phyloP scores from a whole-genome alignment of 257 asterid species.

The Solanum bukasovii region DNA sequence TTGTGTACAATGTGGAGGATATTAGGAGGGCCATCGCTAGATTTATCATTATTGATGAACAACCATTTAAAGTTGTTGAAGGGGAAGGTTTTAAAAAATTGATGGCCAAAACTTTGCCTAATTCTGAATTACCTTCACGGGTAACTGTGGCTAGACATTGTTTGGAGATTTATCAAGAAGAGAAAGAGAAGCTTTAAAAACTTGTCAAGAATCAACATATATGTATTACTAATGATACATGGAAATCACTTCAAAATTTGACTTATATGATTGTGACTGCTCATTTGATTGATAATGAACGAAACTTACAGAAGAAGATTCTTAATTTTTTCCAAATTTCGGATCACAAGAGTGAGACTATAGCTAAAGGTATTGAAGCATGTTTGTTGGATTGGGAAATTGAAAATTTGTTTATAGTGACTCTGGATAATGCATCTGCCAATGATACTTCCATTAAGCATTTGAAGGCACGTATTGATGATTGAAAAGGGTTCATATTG shows the following conservation, averaged over 20 bases:
- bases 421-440: no score
- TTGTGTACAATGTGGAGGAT: background rate
- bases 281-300: background rate
- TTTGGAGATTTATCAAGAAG: no score
- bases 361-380: no score
- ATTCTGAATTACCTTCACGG: background rate
- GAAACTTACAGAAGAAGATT: no score
- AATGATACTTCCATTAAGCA: no score
- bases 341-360: no score
- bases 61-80: no score
- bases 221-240: background rate
- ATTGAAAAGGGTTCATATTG: background rate
- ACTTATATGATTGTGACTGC: background rate
- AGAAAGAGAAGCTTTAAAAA: background rate
- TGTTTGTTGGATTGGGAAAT: no score
- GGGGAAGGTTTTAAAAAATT: no score
- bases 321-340: no score
- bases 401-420: no score
- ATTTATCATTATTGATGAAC: background rate
- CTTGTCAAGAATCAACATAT: background rate
- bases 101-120: background rate
- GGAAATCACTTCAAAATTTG: background rate
- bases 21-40: background rate
- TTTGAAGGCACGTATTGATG: background rate
- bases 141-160: background rate